Evolutionary conservation across 352 stramenopile genomes (phyloP).

Genomic region (Phytophthora pini): DNA sequence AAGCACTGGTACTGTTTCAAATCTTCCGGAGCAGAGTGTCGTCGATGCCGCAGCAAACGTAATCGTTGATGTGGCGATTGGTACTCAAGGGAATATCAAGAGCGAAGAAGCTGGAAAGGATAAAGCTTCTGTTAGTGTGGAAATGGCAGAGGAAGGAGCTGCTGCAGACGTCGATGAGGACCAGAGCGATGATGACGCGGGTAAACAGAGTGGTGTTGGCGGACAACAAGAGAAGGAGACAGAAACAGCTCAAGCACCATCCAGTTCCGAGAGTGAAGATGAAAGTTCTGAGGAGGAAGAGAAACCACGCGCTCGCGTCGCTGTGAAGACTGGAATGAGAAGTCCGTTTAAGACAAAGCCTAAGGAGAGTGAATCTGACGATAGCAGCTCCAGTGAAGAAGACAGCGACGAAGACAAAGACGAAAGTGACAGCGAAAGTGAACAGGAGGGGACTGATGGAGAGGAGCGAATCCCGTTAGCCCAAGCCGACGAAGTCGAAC

Average conservation of each 20-base stretch:
- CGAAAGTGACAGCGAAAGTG: conserved; percentile 12
- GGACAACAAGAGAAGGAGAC: conserved; percentile 1
- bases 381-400: conserved; percentile 24
- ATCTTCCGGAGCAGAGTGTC: neutral
- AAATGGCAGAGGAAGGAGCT: neutral
- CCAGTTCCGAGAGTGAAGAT: conserved; percentile 14
- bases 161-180: conserved; percentile 1
- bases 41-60: neutral
- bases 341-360: conserved; percentile 8
- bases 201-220: neutral
- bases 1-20: too few species aligned
- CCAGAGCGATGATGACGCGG: neutral
- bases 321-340: conserved; percentile 9
- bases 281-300: conserved; percentile 18
- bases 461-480: conserved; percentile 28
- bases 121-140: neutral
- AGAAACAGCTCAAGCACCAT: conserved; percentile 9
- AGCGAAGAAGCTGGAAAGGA: neutral
- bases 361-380: conserved; percentile 10
- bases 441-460: conserved; percentile 20
- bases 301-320: neutral
- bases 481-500: conserved; percentile 28
- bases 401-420: conserved; percentile 13
- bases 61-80: neutral
- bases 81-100: neutral